Evolutionary conservation across 352 stramenopile species (phyloP), one percentile per base, ranked within the genome.

Genomic region (Globisporangium megalacanthum): DNA sequence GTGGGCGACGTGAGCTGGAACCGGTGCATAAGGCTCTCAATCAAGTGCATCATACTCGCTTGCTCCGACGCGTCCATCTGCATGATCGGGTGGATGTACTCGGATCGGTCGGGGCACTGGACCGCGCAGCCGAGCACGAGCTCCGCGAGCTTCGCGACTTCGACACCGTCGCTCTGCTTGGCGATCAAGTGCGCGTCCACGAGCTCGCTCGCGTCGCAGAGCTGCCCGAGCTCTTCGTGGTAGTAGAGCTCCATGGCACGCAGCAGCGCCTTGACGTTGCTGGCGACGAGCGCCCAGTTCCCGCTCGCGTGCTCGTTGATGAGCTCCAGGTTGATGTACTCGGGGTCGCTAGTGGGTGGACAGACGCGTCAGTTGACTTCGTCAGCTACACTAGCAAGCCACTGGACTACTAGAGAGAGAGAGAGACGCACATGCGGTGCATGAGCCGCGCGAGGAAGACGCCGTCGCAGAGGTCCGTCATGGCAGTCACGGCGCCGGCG

Each of bases 11-110:
- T 58, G 25, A 82, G 57, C 39, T 89, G 79, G 62, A 89, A 88
- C 45, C 82, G 82, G 44, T 80, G 79, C 82, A 92, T 91, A 52
- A 94, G 70, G 45, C 83, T 84, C 59, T 94, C 84, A 52, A 94
- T 92, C 33, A 84, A 70, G 65, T 87, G 79, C 84, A 94, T 94
- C 54, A 94, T 72, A 56, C 79, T 89, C 31, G 78, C 78, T 59
- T 94, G 84, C 64, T 86, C 82, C 3, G 75, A 81, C 35, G 79
- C 65, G 22, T 83, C 75, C 77, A 94, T 88, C 59, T 84, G 69
- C 75, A 94, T 83, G 66, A 94, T 94, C 54, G 77, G 71, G 60
- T 89, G 77, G 60, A 94, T 91, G 65, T 92, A 94, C 56, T 89
- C 82, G 19, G 82, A 88, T 35, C 86, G 84, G 66, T 72, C 86